A percentile compares a stretch with the other conserved stretches of the same genome.
Conservation (phyloP, 2,329 filamentous ascomycete species). For the Coleophoma cylindrospora region DNA sequence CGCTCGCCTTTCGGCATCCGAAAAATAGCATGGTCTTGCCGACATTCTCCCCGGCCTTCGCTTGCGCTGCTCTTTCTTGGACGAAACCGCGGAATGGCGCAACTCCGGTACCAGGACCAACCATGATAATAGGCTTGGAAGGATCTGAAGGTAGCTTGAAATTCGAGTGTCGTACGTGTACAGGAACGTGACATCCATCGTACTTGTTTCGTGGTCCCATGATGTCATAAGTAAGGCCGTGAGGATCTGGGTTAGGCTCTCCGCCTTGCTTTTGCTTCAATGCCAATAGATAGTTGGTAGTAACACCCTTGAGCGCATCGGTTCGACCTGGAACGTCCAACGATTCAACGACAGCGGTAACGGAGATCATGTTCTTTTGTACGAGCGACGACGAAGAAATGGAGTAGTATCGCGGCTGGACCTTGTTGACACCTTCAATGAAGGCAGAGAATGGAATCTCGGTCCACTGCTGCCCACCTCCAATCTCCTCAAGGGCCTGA, state of each 20-base stretch:
- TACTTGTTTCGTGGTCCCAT: conserved; percentile 93
- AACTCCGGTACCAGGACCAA: conserved; percentile 93
- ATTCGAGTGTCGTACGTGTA: conserved; percentile 96
- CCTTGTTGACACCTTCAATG: conserved; percentile 88
- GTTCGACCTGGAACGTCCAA: conserved; percentile 70
- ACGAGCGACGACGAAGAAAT: conserved; percentile 96
- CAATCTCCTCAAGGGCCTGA: conserved; percentile 70
- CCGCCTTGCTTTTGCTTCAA: conserved; percentile 96
- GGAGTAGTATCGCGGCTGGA: conserved; percentile 98
- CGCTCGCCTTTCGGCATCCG: conserved; percentile 79
- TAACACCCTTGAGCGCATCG: conserved; percentile 83
- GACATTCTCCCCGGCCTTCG: conserved; percentile 73
- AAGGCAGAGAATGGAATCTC: conserved; percentile 90
- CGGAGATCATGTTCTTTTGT: conserved; percentile 89
- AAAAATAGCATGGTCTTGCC: conserved; percentile 92
- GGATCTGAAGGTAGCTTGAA: conserved; percentile 98
- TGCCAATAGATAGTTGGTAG: conserved; percentile 93
- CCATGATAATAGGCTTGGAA: conserved; percentile 89
- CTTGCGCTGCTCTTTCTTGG: conserved; percentile 85
- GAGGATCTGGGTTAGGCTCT: conserved; percentile 73
- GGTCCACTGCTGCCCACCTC: conserved; percentile 71
- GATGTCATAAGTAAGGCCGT: conserved; percentile 82
- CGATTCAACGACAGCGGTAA: conserved; percentile 92
- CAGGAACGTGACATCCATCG: conserved; percentile 88
- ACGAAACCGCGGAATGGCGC: conserved; percentile 95